Conservation (phyloP, 352 stramenopile species). For the Blastocystis hominis region DNA sequence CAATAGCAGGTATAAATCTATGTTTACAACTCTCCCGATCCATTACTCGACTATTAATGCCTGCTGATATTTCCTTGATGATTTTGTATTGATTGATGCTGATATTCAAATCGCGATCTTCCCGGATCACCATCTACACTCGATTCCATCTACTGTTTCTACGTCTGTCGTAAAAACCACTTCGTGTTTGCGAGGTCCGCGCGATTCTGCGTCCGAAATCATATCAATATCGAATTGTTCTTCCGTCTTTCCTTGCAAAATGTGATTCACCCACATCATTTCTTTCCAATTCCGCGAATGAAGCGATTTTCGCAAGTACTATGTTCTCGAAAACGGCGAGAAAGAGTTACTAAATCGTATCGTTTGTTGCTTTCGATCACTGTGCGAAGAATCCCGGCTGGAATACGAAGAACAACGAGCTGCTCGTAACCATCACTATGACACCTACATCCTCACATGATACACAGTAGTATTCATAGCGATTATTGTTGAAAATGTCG, state of each 20-base stretch:
- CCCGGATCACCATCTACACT: background rate
- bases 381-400: background rate
- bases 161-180: conserved; percentile 21
- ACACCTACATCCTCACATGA: background rate
- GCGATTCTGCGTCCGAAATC: background rate
- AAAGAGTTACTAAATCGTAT: background rate
- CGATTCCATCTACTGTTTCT: background rate
- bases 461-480: conserved; percentile 49
- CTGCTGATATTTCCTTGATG: conserved; percentile 32
- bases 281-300: conserved; percentile 51
- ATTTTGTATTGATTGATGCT: conserved; percentile 30
- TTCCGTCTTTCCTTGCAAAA: conserved; percentile 6
- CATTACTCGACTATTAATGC: conserved; percentile 29
- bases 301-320: conserved; percentile 4
- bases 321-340: background rate
- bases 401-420: conserved; percentile 9
- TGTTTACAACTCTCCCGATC: background rate
- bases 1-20: conserved; percentile 36
- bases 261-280: conserved; percentile 40
- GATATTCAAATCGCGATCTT: conserved; percentile 1
- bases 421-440: background rate
- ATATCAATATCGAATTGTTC: background rate
- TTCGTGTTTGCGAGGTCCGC: background rate
- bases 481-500: conserved; percentile 52
- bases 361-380: background rate